Percentiles rank a stretch among this genome's conserved stretches.
phyloP scores from a whole-genome alignment of 2,329 filamentous ascomycete species.

The Penicillium hordei region DNA sequence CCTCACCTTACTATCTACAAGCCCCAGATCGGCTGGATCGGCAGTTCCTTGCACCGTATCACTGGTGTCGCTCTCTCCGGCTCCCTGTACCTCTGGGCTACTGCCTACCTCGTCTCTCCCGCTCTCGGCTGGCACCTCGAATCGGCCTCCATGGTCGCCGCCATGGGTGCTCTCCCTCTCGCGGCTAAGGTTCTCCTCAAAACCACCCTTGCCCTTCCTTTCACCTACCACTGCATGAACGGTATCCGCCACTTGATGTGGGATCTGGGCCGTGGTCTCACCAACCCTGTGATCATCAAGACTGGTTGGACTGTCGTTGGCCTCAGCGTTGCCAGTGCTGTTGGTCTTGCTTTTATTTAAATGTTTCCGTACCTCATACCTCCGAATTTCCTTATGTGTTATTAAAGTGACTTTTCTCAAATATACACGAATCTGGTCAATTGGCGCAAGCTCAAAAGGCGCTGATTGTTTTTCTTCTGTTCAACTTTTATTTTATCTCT shows the following conservation, averaged over 20 bases:
- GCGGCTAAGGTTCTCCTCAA: constrained; percentile 61
- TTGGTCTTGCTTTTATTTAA: constrained; percentile 49
- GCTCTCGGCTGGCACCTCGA: constrained; percentile 70
- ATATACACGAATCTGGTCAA: constrained; percentile 22
- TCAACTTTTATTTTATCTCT: background rate
- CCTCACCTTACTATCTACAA: constrained; percentile 87
- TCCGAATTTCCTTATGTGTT: constrained; percentile 32
- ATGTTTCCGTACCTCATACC: constrained; percentile 30
- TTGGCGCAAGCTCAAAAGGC: constrained; percentile 24
- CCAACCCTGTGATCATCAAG: constrained; percentile 63
- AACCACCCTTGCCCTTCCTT: constrained; percentile 60
- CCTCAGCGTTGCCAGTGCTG: constrained; percentile 52
- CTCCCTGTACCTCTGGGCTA: constrained; percentile 74
- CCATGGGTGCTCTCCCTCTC: constrained; percentile 62
- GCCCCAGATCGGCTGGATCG: constrained; percentile 81
- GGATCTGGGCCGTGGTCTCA: constrained; percentile 64
- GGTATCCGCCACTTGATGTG: constrained; percentile 71
- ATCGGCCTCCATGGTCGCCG: constrained; percentile 61
- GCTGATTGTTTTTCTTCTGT: constrained; percentile 16
- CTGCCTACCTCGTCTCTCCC: constrained; percentile 78
- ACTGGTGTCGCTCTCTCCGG: constrained; percentile 74
- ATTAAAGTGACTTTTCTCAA: constrained; percentile 32
- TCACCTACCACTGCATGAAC: constrained; percentile 68
- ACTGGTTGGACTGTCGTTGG: constrained; percentile 65
- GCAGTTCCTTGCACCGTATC: constrained; percentile 74